These are phyloP conservation scores for Hyparrhenia diplandra DNA, from an alignment of 176 grass and related monocot genomes.

Conservation along the genomic window DNA sequence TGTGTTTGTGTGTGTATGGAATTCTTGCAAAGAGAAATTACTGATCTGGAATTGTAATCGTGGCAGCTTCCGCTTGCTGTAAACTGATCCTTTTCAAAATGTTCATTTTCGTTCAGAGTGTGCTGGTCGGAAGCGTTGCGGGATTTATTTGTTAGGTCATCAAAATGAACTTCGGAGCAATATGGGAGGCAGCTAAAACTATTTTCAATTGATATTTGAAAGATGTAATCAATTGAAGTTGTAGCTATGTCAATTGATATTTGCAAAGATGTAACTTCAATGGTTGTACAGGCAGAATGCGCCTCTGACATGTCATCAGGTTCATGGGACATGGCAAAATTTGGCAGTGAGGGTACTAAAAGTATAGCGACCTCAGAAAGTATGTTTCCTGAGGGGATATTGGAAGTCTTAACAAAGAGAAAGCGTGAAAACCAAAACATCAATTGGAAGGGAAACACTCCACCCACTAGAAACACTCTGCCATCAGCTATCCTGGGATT, in stretches of 20 bases:
- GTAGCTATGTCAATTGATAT: too few relatives aligned
- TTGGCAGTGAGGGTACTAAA: neutral
- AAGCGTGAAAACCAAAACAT: neutral
- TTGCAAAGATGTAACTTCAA: too few relatives aligned
- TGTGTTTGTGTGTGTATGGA: neutral
- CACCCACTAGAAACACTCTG: too few relatives aligned
- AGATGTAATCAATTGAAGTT: neutral
- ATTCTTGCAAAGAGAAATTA: conserved; percentile 15
- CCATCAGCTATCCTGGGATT: conserved; percentile 42
- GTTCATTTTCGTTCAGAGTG: neutral
- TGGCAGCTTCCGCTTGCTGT: neutral
- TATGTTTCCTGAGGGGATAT: neutral
- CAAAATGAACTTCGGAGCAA: neutral
- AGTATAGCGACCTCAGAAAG: neutral
- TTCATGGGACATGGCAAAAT: neutral
- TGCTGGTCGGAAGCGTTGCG: neutral
- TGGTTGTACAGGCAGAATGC: neutral
- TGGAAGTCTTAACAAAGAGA: neutral
- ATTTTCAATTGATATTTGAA: neutral
- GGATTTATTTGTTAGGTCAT: neutral
- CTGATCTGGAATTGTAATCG: neutral
- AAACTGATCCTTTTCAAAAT: neutral
- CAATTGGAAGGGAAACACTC: neutral
- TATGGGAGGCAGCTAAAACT: neutral
- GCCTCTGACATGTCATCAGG: neutral